A percentile compares a stretch with the other conserved stretches of the same genome.
Conservation (phyloP, 2,329 filamentous ascomycete genomes). For the Orbilia brochopaga region DNA sequence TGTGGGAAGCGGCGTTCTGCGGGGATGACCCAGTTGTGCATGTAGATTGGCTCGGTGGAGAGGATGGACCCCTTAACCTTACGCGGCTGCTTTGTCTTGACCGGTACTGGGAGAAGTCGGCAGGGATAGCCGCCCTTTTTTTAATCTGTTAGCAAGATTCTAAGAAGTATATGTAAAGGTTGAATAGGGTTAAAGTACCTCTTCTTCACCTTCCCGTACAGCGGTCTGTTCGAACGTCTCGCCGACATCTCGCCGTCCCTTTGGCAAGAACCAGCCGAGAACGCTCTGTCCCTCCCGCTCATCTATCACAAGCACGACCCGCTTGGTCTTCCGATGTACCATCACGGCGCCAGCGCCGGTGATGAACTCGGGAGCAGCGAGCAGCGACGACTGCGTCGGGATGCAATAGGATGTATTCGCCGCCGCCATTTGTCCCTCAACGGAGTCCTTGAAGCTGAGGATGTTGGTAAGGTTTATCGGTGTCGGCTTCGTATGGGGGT, state of each 20-base stretch:
- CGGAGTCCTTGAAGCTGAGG: conserved; percentile 23
- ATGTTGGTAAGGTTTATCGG: conserved; percentile 10
- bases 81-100: conserved; percentile 35
- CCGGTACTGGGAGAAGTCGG: conserved; percentile 42
- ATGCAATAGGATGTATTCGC: conserved; percentile 33
- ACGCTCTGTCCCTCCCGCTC: conserved; percentile 17
- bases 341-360: conserved; percentile 43
- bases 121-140: conserved; percentile 42
- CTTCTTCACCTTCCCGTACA: conserved; percentile 47
- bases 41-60: conserved; percentile 45
- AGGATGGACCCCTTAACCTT: conserved; percentile 15
- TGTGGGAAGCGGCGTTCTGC: conserved; percentile 24
- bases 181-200: conserved; percentile 13
- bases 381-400: conserved; percentile 34
- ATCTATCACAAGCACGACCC: conserved; percentile 42
- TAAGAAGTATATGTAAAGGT: too few species aligned
- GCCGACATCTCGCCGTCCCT: conserved; percentile 43
- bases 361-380: conserved; percentile 30
- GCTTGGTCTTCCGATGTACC: conserved; percentile 35
- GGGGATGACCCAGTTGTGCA: conserved; percentile 44
- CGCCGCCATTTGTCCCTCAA: conserved; percentile 31
- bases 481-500: conserved; percentile 2
- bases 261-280: conserved; percentile 43
- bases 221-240: conserved; percentile 35
- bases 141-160: neutral